A percentile compares a stretch with the other conserved stretches of the same genome.
Conservation (phyloP, 2,329 filamentous ascomycete species). For the Xylaria sp. region DNA sequence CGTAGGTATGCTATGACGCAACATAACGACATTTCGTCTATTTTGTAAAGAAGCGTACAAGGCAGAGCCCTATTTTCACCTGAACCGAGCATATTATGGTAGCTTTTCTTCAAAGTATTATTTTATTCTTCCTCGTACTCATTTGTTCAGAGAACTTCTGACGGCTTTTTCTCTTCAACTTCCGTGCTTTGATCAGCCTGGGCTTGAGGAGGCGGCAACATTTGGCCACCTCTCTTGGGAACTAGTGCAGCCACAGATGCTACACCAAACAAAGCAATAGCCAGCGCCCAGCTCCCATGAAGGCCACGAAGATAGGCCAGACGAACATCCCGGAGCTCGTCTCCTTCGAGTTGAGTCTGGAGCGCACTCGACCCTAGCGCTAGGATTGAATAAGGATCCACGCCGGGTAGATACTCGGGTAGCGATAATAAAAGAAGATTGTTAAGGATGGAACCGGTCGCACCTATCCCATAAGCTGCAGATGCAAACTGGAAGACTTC, state of each 20-base stretch:
- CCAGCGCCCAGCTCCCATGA: background rate
- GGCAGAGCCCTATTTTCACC: too few relatives aligned
- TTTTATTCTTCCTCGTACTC: too few relatives aligned
- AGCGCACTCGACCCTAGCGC: background rate
- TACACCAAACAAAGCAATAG: constrained; percentile 1
- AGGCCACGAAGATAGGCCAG: background rate
- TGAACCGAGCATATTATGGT: too few relatives aligned
- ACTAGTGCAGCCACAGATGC: background rate
- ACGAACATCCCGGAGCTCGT: background rate
- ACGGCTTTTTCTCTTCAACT: background rate
- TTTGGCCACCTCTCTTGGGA: background rate
- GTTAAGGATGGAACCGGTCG: background rate
- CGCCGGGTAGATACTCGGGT: background rate
- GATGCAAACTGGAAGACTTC: background rate
- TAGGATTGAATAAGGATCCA: background rate
- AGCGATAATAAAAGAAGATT: background rate
- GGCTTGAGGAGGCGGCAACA: background rate
- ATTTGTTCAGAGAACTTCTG: background rate
- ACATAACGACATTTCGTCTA: too few relatives aligned
- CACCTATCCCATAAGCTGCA: background rate
- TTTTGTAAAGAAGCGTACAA: too few relatives aligned
- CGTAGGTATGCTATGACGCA: too few relatives aligned
- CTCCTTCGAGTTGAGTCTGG: background rate
- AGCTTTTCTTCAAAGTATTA: too few relatives aligned
- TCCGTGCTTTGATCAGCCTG: background rate